phyloP scores from a whole-genome alignment of 1,284 basidiomycete species.

The Apiotrichum akiyoshidainum region DNA sequence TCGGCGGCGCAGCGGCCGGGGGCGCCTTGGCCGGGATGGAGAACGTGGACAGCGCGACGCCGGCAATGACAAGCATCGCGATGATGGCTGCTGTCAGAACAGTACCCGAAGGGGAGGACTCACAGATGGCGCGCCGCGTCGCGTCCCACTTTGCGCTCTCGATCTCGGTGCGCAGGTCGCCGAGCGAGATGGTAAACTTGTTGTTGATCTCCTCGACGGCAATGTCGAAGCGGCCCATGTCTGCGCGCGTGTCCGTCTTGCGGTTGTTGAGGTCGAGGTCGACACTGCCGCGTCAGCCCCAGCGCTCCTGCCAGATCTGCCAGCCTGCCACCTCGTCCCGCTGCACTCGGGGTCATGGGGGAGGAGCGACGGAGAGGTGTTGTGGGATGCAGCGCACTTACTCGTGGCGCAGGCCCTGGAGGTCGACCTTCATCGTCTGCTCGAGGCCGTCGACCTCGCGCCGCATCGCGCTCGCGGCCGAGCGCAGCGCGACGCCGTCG shows the following conservation, averaged over 20 bases:
- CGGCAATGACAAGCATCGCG: conserved; percentile 21
- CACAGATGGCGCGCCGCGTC: conserved; percentile 77
- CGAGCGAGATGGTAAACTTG: conserved; percentile 76
- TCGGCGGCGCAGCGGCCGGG: conserved; percentile 1
- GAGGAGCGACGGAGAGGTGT: no score
- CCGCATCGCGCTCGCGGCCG: conserved; percentile 70
- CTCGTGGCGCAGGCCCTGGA: conserved; percentile 67
- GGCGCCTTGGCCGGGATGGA: conserved; percentile 5
- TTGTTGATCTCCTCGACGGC: conserved; percentile 86
- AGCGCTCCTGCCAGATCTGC: no score
- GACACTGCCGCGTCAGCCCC: conserved; percentile 51
- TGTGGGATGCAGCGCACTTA: not conserved
- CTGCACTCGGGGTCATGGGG: no score
- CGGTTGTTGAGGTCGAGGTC: conserved; percentile 94
- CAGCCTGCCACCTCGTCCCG: no score
- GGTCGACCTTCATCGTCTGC: conserved; percentile 90
- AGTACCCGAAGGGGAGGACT: no score
- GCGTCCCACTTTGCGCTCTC: conserved; percentile 91
- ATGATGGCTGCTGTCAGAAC: conserved; percentile 39
- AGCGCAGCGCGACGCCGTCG: conserved; percentile 74
- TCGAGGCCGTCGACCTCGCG: conserved; percentile 84
- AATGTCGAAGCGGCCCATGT: conserved; percentile 82
- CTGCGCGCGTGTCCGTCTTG: conserved; percentile 87
- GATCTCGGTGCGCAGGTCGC: conserved; percentile 79
- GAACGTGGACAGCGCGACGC: conserved; percentile 18